These are phyloP conservation scores for Protea cynaroides DNA, from an alignment of 164 flowering plant genomes.

Conservation along the genomic window DNA sequence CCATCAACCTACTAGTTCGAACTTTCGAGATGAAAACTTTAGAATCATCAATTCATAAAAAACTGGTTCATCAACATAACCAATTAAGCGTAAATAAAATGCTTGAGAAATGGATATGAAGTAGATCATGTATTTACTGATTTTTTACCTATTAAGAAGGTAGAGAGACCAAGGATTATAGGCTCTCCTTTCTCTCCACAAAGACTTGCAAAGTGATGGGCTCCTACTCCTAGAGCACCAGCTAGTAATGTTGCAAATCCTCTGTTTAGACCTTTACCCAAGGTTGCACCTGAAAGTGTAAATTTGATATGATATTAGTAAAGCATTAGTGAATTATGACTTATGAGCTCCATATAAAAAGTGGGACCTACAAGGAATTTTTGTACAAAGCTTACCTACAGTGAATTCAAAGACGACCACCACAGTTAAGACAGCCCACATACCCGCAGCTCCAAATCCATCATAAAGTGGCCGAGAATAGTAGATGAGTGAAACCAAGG, in stretches of 20 bases:
- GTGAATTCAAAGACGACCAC: conserved; percentile 74
- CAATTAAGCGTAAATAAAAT: background rate
- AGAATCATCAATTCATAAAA: too few relatives aligned
- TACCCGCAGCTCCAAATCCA: conserved; percentile 52
- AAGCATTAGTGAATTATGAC: too few relatives aligned
- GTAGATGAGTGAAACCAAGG: conserved; percentile 66
- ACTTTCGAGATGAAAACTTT: too few relatives aligned
- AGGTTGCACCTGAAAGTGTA: conserved; percentile 52
- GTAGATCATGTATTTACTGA: too few relatives aligned
- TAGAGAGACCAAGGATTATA: conserved; percentile 47
- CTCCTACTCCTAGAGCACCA: conserved; percentile 66
- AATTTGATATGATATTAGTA: background rate
- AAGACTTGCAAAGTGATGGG: conserved; percentile 46
- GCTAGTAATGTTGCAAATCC: conserved; percentile 63
- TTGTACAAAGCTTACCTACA: conserved; percentile 38
- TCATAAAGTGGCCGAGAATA: conserved; percentile 53
- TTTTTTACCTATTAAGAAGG: conserved; percentile 52
- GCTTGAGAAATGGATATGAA: background rate
- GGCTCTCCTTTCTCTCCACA: conserved; percentile 57
- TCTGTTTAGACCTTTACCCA: conserved; percentile 62
- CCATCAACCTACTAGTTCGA: too few relatives aligned
- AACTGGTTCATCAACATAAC: background rate
- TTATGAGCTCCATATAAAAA: too few relatives aligned
- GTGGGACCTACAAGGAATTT: background rate
- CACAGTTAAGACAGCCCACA: conserved; percentile 88